Evolutionary conservation across 352 stramenopile genomes (phyloP), one percentile per base, ranked within the genome.

Genomic region (Phytophthora lateralis): DNA sequence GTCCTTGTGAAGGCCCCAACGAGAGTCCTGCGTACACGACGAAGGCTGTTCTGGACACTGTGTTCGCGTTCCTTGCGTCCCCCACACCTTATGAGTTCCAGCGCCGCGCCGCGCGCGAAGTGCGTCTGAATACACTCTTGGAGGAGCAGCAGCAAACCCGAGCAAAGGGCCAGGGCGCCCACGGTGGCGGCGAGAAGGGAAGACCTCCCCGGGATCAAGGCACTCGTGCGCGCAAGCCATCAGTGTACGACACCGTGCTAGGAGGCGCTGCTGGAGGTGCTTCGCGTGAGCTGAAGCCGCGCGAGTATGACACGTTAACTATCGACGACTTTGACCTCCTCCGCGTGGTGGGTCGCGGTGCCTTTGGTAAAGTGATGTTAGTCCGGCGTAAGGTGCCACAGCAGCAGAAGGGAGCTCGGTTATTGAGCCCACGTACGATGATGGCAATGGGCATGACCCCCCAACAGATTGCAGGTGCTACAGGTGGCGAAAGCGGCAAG

Each of bases 261-360:
- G 64, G 59, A 44, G 60, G 61, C 15, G 51, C 35, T 10, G 55
- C 61, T 18, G 66, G 66, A 32, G 38, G 54, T n/a, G 43, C 60
- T n/a, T 29, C 57, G 45, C 59, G 48, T 2, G 59, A 75, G 34
- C 44, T 75, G 15, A 62, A 73, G 52, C 71, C 63, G 10, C 67
- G 71, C 6, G 76, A 79, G 49, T 78, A 90, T 43, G 80, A 86
- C 24, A 71, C 73, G 2, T 62, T 97, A 42, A 81, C 67, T 3
- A 89, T 98, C 15, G 91, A 98, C 32, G 97, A 99, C 63, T 99
- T 99, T 71, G 89, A 99, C 58, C 70, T 99, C 3, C 78, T 99
- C 20, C 96, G 93, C 21, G 96, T 99, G 3, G 97, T 99, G 12
- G 98, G 98, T 4, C 96, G 98, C 66, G 98, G 97, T 26, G 94